Percentiles rank a stretch among this genome's conserved stretches.
phyloP scores from a whole-genome alignment of 2,329 filamentous ascomycete genomes.

The Teratosphaeria pseudoeucalypti region DNA sequence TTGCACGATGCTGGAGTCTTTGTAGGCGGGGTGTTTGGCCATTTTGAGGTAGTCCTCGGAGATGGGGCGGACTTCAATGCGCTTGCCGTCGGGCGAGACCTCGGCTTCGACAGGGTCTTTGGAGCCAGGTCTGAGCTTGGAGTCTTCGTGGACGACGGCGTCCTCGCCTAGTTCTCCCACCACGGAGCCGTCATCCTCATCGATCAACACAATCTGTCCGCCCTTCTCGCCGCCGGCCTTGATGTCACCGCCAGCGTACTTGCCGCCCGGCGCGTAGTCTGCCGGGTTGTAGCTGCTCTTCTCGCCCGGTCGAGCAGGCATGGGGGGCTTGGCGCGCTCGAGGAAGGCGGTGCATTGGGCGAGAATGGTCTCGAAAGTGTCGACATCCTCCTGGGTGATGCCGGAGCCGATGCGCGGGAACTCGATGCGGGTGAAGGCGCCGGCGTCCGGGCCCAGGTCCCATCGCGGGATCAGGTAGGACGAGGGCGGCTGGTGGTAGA shows the following conservation, averaged over 20 bases:
- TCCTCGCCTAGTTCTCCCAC: constrained; percentile 82
- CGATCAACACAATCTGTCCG: constrained; percentile 81
- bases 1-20: constrained; percentile 74
- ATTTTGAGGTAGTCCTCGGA: constrained; percentile 63
- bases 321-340: constrained; percentile 62
- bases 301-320: constrained; percentile 21
- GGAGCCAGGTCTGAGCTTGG: constrained; percentile 67
- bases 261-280: constrained; percentile 63
- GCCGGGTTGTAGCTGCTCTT: constrained; percentile 62
- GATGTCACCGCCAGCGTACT: constrained; percentile 43
- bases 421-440: constrained; percentile 86
- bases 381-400: constrained; percentile 78
- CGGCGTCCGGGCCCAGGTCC: constrained; percentile 80
- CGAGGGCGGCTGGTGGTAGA: constrained; percentile 86
- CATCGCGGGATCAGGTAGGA: constrained; percentile 93
- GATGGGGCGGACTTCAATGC: constrained; percentile 58
- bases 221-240: constrained; percentile 25
- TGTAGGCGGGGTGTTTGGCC: constrained; percentile 82
- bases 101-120: constrained; percentile 82
- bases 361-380: constrained; percentile 94
- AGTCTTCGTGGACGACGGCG: constrained; percentile 69
- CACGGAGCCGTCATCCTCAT: constrained; percentile 92
- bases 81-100: constrained; percentile 58
- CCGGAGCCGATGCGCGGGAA: constrained; percentile 66
- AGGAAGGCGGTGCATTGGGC: constrained; percentile 97